phyloP scores from a whole-genome alignment of 2,329 filamentous ascomycete genomes.

The Arthrinium puccinioides region DNA sequence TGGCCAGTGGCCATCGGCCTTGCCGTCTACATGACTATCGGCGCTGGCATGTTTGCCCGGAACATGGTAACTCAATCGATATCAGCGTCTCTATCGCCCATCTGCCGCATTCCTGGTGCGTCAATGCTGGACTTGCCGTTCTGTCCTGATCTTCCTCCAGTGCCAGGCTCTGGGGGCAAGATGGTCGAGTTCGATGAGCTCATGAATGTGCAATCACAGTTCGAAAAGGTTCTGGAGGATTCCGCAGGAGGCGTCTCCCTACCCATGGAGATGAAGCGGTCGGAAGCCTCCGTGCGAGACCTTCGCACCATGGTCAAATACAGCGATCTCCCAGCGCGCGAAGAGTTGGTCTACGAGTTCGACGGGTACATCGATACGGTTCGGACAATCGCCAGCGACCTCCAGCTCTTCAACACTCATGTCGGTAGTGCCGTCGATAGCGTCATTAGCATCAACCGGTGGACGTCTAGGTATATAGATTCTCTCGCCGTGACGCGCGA shows the following conservation, averaged over 20 bases:
- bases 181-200: conserved; percentile 64
- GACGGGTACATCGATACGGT: conserved; percentile 68
- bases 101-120: conserved; percentile 63
- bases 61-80: conserved; percentile 57
- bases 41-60: conserved; percentile 49
- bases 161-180: conserved; percentile 8
- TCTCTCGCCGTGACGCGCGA: conserved; percentile 39
- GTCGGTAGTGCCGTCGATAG: conserved; percentile 68
- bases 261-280: conserved; percentile 72
- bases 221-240: conserved; percentile 67
- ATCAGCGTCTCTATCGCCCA: conserved; percentile 54
- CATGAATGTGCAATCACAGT: conserved; percentile 66
- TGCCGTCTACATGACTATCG: conserved; percentile 53
- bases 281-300: conserved; percentile 67
- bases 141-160: conserved; percentile 35
- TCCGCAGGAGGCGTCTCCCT: conserved; percentile 58
- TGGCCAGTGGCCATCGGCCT: conserved; percentile 56
- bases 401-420: conserved; percentile 70
- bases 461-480: conserved; percentile 64
- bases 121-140: conserved; percentile 57
- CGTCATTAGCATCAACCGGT: conserved; percentile 67
- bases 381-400: conserved; percentile 53
- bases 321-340: conserved; percentile 58
- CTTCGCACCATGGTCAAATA: conserved; percentile 65
- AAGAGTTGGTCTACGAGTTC: conserved; percentile 70